These are phyloP conservation scores for Amesomyces nigricolor DNA, from an alignment of 2,329 filamentous ascomycete genomes.

Conservation along the genomic window DNA sequence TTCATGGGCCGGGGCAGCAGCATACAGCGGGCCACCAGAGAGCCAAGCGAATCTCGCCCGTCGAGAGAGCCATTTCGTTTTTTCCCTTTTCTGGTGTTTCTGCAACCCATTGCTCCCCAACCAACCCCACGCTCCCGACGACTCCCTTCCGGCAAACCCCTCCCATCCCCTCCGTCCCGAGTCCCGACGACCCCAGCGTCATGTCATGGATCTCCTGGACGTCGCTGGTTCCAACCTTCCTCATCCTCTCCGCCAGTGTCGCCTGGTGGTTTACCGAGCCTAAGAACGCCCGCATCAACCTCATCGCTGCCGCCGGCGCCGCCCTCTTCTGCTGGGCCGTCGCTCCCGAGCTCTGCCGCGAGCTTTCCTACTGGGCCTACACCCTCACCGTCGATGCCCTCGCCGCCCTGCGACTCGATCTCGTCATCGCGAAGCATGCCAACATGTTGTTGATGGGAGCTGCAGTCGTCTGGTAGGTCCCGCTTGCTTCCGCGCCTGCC, in stretches of 20 bases:
- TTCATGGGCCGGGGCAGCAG: slow-evolving; percentile 4
- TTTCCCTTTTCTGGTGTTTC: slow-evolving; percentile 16
- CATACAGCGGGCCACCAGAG: slow-evolving; percentile 6
- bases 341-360: slow-evolving; percentile 37
- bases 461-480: slow-evolving; percentile 49
- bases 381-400: slow-evolving; percentile 32
- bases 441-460: slow-evolving; percentile 51
- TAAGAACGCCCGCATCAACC: slow-evolving; percentile 38
- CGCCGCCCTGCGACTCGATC: slow-evolving; percentile 41
- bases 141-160: slow-evolving; percentile 20
- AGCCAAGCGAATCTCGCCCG: slow-evolving; percentile 14
- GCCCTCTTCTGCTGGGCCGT: slow-evolving; percentile 39
- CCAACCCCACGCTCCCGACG: slow-evolving; percentile 18
- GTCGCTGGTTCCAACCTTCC: slow-evolving; percentile 39
- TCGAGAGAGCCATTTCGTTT: slow-evolving; percentile 12
- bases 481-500: not conserved
- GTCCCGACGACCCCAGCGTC: slow-evolving; percentile 33
- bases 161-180: slow-evolving; percentile 10
- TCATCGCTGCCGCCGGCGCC: slow-evolving; percentile 37
- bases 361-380: slow-evolving; percentile 34
- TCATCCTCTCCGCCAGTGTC: slow-evolving; percentile 39
- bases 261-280: slow-evolving; percentile 43
- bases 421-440: slow-evolving; percentile 43
- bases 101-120: slow-evolving; percentile 13
- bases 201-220: slow-evolving; percentile 48